Conservation (phyloP, 768 basidiomycete species). For the Obba rivulosa region DNA sequence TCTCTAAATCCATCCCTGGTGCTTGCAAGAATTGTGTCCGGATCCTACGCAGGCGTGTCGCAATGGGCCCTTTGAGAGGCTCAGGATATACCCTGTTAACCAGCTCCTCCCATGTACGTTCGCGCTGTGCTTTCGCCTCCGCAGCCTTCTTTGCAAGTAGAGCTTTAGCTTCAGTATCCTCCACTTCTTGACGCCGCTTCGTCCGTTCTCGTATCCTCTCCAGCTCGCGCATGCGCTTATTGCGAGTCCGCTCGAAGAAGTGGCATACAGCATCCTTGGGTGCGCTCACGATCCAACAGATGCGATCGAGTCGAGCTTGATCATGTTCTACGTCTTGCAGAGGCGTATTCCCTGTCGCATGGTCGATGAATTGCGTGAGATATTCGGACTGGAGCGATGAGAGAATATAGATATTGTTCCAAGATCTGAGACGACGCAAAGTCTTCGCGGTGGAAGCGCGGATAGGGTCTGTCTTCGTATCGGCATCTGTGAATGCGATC, state of each 20-base stretch:
- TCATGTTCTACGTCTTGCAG: slow-evolving; percentile 42
- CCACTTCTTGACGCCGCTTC: slow-evolving; percentile 18
- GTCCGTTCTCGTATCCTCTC: slow-evolving; percentile 35
- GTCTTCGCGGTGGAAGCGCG: slow-evolving; percentile 33
- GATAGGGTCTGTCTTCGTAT: neutral
- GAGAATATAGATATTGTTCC: slow-evolving; percentile 57
- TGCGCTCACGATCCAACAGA: slow-evolving; percentile 52
- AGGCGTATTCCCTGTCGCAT: slow-evolving; percentile 37
- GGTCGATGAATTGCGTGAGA: slow-evolving; percentile 46
- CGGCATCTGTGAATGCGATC: too few species aligned
- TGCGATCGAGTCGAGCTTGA: slow-evolving; percentile 34
- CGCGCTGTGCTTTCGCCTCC: slow-evolving; percentile 52
- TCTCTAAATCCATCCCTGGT: slow-evolving; percentile 38
- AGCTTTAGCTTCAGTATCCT: slow-evolving; percentile 37
- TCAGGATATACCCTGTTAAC: slow-evolving; percentile 50
- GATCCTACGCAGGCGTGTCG: slow-evolving; percentile 49
- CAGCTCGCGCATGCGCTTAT: slow-evolving; percentile 36
- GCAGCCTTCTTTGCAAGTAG: slow-evolving; percentile 59
- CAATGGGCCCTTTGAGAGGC: slow-evolving; percentile 41
- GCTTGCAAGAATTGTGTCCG: slow-evolving; percentile 56
- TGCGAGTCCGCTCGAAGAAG: slow-evolving; percentile 38
- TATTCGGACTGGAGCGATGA: slow-evolving; percentile 67
- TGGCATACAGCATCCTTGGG: slow-evolving; percentile 42
- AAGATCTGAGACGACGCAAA: slow-evolving; percentile 55
- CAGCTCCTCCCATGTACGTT: slow-evolving; percentile 61